These are phyloP conservation scores for Pyrenula aspistea DNA, from an alignment of 495 filamentous ascomycete genomes.

Conservation along the genomic window DNA sequence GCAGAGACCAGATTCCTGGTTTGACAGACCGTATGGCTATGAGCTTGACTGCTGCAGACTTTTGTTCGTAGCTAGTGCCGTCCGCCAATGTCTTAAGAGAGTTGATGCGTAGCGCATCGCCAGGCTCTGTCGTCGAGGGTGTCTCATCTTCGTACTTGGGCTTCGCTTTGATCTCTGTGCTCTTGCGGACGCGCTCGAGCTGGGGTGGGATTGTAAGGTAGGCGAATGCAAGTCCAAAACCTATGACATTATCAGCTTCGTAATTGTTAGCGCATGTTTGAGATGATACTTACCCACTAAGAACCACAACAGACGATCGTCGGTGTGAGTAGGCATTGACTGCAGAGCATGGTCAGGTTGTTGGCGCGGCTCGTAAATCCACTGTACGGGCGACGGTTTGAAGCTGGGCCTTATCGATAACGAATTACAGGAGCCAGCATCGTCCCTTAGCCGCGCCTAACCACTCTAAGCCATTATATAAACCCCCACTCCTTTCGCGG, in stretches of 20 bases:
- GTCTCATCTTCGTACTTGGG: slow-evolving; percentile 33
- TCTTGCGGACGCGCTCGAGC: slow-evolving; percentile 30
- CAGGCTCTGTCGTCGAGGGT: slow-evolving; percentile 35
- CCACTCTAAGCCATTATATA: too few species aligned
- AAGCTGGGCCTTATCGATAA: too few species aligned
- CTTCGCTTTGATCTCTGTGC: slow-evolving; percentile 35
- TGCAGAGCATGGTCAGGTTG: too few species aligned
- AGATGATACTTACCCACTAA: slow-evolving; percentile 22
- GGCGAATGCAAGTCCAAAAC: slow-evolving; percentile 32
- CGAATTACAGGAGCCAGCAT: too few species aligned
- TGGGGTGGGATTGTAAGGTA: slow-evolving; percentile 31
- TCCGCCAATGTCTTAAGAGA: slow-evolving; percentile 36
- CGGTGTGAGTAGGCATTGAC: slow-evolving; percentile 26
- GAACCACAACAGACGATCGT: slow-evolving; percentile 31
- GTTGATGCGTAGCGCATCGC: slow-evolving; percentile 34
- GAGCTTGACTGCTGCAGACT: slow-evolving; percentile 25
- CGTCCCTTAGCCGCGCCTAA: too few species aligned
- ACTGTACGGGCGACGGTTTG: too few species aligned
- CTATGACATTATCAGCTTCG: slow-evolving; percentile 14
- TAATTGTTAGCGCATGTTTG: slow-evolving; percentile 2
- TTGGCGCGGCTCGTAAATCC: too few species aligned
- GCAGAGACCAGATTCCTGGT: slow-evolving; percentile 24
- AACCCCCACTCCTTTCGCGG: too few species aligned
- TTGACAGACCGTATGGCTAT: slow-evolving; percentile 35
- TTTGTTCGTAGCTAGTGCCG: slow-evolving; percentile 34